These are phyloP conservation scores for Brettanomyces naardenensis DNA, from an alignment of 805 yeast genomes.

Conservation along the genomic window DNA sequence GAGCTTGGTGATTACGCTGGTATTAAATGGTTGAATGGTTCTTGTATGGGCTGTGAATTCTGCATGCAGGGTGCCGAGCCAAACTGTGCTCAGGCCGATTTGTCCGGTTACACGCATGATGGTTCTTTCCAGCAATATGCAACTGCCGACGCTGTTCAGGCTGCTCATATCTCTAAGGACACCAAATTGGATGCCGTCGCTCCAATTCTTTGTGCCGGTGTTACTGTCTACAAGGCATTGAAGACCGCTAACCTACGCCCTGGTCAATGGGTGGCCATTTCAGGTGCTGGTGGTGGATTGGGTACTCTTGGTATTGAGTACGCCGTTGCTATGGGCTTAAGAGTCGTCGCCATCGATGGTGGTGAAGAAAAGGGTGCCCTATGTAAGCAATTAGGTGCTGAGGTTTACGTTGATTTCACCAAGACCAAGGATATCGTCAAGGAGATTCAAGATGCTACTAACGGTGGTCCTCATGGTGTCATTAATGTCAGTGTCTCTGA, in stretches of 20 bases:
- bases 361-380: conserved; percentile 6
- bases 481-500: conserved; percentile 10
- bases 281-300: conserved; percentile 7
- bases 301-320: conserved; percentile 5
- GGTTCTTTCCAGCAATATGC: conserved; percentile 6
- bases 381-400: conserved; percentile 4
- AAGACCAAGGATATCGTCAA: conserved; percentile 4
- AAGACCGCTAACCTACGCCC: conserved; percentile 4
- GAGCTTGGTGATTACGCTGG: conserved; percentile 55
- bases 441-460: conserved; percentile 2
- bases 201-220: conserved; percentile 32
- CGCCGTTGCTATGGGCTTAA: conserved; percentile 5
- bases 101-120: conserved; percentile 6
- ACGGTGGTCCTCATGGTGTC: conserved; percentile 8
- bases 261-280: conserved; percentile 7
- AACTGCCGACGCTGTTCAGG: conserved; percentile 6
- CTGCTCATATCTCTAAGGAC: conserved; percentile 3
- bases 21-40: conserved; percentile 38
- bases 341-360: conserved; percentile 5
- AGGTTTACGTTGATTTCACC: conserved; percentile 5
- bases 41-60: conserved; percentile 6
- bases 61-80: conserved; percentile 6
- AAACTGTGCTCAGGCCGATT: conserved; percentile 4
- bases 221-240: conserved; percentile 39
- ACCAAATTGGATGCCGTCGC: conserved; percentile 4